A percentile compares a stretch with the other conserved stretches of the same genome.
Conservation (phyloP, 768 basidiomycete genomes). For the Hemileccinum impolitum region DNA sequence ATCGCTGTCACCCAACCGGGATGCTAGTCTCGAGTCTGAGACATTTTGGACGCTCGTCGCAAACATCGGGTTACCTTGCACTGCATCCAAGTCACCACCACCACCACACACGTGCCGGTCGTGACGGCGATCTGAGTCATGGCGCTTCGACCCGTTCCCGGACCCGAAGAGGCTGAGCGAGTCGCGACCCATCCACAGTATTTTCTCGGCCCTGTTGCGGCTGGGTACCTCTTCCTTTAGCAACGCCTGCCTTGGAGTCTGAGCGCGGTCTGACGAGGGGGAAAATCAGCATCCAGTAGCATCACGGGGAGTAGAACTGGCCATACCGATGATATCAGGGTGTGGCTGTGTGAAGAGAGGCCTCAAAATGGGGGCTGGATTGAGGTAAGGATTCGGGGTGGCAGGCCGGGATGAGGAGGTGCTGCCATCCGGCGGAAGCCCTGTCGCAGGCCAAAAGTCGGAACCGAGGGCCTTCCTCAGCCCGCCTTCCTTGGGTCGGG, state of each 20-base stretch:
- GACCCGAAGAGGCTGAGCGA: constrained; percentile 28
- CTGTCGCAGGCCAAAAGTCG: constrained; percentile 23
- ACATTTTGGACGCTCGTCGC: constrained; percentile 5
- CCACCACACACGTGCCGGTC: constrained; percentile 13
- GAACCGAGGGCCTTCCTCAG: constrained; percentile 9
- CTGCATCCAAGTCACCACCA: constrained; percentile 19
- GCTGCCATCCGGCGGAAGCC: not conserved
- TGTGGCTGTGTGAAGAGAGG: constrained; percentile 2
- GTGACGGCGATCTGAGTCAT: constrained; percentile 14
- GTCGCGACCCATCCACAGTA: constrained; percentile 30
- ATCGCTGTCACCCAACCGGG: constrained; percentile 18
- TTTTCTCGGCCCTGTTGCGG: constrained; percentile 33
- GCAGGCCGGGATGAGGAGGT: constrained; percentile 16
- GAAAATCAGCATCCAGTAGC: not conserved
- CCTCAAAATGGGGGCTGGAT: constrained; percentile 32
- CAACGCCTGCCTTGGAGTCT: constrained; percentile 9
- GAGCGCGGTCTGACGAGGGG: constrained; percentile 10
- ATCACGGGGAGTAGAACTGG: not conserved
- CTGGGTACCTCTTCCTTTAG: not conserved
- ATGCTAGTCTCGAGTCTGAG: constrained; percentile 6
- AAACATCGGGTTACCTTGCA: constrained; percentile 21
- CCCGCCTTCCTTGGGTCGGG: constrained; percentile 17
- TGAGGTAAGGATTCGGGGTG: constrained; percentile 35
- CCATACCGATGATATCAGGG: constrained; percentile 13
- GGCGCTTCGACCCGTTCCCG: constrained; percentile 4